phyloP scores from a whole-genome alignment of 345 rosid species.

The Alliaria petiolata region DNA sequence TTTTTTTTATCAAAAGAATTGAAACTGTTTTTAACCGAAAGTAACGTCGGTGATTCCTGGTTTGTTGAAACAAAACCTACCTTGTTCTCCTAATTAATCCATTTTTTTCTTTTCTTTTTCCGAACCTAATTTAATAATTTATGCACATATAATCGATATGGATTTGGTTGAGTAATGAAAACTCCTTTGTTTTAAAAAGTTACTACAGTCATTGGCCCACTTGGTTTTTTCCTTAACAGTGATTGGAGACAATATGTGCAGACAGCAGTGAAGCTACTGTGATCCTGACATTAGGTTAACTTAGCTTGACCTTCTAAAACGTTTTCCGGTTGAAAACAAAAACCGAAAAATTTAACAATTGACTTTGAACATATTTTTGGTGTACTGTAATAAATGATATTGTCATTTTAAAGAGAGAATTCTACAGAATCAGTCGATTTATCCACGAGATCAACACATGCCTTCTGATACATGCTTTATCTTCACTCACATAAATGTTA shows the following conservation, averaged over 20 bases:
- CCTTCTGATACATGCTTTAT: not conserved
- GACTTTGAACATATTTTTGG: constrained; percentile 1
- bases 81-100: not conserved
- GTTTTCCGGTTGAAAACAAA: not conserved
- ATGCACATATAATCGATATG: not conserved
- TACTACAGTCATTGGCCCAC: constrained; percentile 19
- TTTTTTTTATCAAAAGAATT: too few relatives aligned
- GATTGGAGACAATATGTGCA: constrained; percentile 20
- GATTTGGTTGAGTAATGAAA: not conserved
- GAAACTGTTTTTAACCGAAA: constrained; percentile 12
- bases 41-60: constrained; percentile 14
- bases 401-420: too few relatives aligned
- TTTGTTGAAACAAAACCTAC: constrained; percentile 20
- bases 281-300: constrained; percentile 21
- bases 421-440: not conserved
- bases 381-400: constrained; percentile 10
- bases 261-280: constrained; percentile 11
- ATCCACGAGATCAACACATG: constrained; percentile 22
- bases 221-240: not conserved
- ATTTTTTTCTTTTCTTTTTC: not conserved
- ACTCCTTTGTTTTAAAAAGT: too few relatives aligned
- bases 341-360: not conserved
- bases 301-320: constrained; percentile 8
- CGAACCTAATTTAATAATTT: not conserved
- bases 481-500: not conserved